Evolutionary conservation across 352 stramenopile species (phyloP), one percentile per base, ranked within the genome.

Genomic region (Phytophthora lateralis): DNA sequence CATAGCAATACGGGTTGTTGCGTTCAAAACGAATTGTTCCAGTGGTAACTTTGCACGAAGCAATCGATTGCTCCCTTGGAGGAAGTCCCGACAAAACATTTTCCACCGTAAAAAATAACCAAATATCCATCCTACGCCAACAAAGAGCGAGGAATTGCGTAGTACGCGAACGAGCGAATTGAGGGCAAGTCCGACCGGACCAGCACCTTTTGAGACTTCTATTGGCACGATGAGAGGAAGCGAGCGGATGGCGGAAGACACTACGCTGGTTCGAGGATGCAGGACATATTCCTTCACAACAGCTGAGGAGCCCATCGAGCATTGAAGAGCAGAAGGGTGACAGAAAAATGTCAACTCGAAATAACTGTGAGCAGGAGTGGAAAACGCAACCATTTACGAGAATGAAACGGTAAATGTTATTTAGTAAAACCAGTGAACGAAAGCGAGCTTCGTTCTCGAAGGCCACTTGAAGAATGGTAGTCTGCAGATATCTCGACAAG

Each of bases 101-200:
- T 5, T 42, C 50, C 1, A 60, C 7, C 2, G 52, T 49, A 14
- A 63, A 63, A 34, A 63, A 26, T 44, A 56, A 12, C 41, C 45
- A 27, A 56, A 63, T 5, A 63, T 6, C 12, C 47, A 62, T 10
- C 55, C 55, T 0, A 62, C 27, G 0, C 34, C 35, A 12, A 55
- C 17, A 18, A 37, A 49, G 7, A 62, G 35, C 20, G 26, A 21
- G 4, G 43, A 54, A 34, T 62, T 62, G 15, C 48, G 46, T 24
- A 59, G 27, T 20, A 59, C 48, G 17, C 18, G 30, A 1, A 26
- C 17, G 17, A 58, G 29, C 24, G 48, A 54, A n/a, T 11, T 54
- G n/a, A 42, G 34, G 0, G 17, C 47, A 9, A 54, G 14, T 26
- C 47, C 5, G 10, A 44, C 8, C 24, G 47, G 20, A 15, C 12